Evolutionary conservation across 306 rosid genomes (phyloP), one percentile per base, ranked within the genome.

Genomic region (Bauhinia variegata): DNA sequence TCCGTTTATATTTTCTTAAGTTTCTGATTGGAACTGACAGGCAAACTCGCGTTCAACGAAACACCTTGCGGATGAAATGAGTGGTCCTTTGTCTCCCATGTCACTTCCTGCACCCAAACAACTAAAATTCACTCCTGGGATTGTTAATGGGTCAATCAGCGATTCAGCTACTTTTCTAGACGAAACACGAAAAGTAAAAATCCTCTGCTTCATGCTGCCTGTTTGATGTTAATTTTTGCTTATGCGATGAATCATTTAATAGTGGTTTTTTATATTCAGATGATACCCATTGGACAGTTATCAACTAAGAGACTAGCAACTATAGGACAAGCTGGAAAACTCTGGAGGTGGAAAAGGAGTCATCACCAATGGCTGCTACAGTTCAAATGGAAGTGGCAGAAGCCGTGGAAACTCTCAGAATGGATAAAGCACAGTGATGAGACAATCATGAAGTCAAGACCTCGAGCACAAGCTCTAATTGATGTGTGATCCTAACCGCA

Each of bases 361-460:
- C 96, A 89, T 80, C 96, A 89, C 75, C 96, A 89, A 85, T 89
- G 96, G 96, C 75, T 89, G 77, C 67, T 89, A 79, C 93, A 89
- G 78, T 89, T 89, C 80, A 89, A 86, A 71, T 89, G 96, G 96
- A 89, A 87, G 72, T 89, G 96, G 96, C 96, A 89, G 70, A 89
- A 89, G 73, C 96, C 96, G 7, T 89, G 96, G 96, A 89, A 77
- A 77, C 96, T 89, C 81, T 89, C 96, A 32, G 96, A 89, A 70
- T 89, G 88, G 96, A 89, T 89, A 72, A 89, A 89, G 80, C 96
- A 89, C 72, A 84, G 82, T 53, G 96, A 89, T 59, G 93, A 89
- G 80, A 89, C 96, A 54, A 85, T 89, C 73, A 84, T 89, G 79
- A 77, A 83, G 63, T 75, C 96, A 30, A 86, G 77, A 84, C 83